Evolutionary conservation across 2,329 filamentous ascomycete species (phyloP).

Genomic region (Aspergillus vadensis): DNA sequence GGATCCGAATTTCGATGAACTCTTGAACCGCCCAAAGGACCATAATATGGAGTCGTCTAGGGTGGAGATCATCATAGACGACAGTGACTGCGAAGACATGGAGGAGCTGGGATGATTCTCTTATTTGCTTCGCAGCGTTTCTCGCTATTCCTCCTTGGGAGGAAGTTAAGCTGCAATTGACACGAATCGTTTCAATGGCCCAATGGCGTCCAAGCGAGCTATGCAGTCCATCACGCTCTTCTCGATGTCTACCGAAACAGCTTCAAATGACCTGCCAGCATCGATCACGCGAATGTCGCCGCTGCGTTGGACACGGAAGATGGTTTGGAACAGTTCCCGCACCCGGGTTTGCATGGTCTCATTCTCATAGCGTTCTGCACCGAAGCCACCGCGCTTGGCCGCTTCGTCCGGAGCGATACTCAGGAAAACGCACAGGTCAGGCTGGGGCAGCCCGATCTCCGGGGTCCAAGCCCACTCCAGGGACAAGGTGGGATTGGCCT

Average conservation of each 20-base stretch:
- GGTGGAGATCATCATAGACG: slow-evolving; percentile 53
- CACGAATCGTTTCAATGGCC: slow-evolving; percentile 39
- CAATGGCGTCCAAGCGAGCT: slow-evolving; percentile 34
- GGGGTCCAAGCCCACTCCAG: slow-evolving; percentile 81
- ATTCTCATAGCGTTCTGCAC: slow-evolving; percentile 85
- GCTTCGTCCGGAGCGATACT: slow-evolving; percentile 76
- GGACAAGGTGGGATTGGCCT: slow-evolving; percentile 68
- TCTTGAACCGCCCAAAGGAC: slow-evolving; percentile 12
- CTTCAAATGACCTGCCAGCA: slow-evolving; percentile 54
- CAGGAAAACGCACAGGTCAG: slow-evolving; percentile 85
- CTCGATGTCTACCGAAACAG: slow-evolving; percentile 51
- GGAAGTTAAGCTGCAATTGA: slow-evolving; percentile 23
- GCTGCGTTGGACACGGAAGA: slow-evolving; percentile 52
- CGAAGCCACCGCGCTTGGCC: slow-evolving; percentile 78
- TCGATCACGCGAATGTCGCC: slow-evolving; percentile 58
- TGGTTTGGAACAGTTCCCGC: slow-evolving; percentile 66
- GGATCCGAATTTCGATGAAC: slow-evolving; percentile 30
- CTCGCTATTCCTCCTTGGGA: not conserved
- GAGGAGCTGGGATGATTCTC: slow-evolving; percentile 44
- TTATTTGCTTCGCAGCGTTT: not conserved
- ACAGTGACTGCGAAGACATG: slow-evolving; percentile 57
- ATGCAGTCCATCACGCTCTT: slow-evolving; percentile 32
- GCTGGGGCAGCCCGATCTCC: slow-evolving; percentile 81
- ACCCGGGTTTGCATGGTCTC: slow-evolving; percentile 80
- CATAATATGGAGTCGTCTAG: slow-evolving; percentile 20